These are phyloP conservation scores for Aureobasidium uvarum DNA, from an alignment of 2,329 filamentous ascomycete genomes.

Conservation along the genomic window DNA sequence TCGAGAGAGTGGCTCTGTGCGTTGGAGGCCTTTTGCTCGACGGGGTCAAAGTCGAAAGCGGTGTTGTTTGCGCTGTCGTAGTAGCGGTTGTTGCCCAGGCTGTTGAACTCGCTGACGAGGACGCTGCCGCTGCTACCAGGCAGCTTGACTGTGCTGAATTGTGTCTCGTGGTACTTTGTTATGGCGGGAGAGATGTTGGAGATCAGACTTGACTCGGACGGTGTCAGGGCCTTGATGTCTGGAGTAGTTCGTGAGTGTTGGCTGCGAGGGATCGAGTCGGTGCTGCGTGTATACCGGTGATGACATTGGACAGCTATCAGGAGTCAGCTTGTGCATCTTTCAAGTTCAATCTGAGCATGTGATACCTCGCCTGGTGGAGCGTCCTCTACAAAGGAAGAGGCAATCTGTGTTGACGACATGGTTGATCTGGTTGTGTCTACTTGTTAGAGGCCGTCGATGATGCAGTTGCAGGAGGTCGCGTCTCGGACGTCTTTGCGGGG, in stretches of 20 bases:
- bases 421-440: not conserved
- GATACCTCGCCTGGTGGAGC: constrained; percentile 93
- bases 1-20: constrained; percentile 78
- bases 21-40: constrained; percentile 77
- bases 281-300: constrained; percentile 63
- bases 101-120: constrained; percentile 83
- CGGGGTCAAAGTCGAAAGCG: constrained; percentile 86
- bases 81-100: constrained; percentile 76
- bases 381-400: constrained; percentile 82
- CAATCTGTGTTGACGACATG: constrained; percentile 39
- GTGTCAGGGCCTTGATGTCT: constrained; percentile 89
- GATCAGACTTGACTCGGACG: constrained; percentile 65
- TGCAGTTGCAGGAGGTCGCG: constrained; percentile 19
- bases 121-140: constrained; percentile 71
- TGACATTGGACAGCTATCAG: constrained; percentile 76
- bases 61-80: constrained; percentile 86
- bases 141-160: constrained; percentile 84
- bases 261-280: not conserved
- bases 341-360: constrained; percentile 29
- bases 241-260: constrained; percentile 28
- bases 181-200: constrained; percentile 77
- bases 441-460: constrained; percentile 3
- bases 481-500: constrained; percentile 8
- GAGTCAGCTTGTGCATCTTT: constrained; percentile 30
- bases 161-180: constrained; percentile 93